Evolutionary conservation across 306 rosid species (phyloP), one percentile per base, ranked within the genome.

Genomic region (Casuarina glauca): DNA sequence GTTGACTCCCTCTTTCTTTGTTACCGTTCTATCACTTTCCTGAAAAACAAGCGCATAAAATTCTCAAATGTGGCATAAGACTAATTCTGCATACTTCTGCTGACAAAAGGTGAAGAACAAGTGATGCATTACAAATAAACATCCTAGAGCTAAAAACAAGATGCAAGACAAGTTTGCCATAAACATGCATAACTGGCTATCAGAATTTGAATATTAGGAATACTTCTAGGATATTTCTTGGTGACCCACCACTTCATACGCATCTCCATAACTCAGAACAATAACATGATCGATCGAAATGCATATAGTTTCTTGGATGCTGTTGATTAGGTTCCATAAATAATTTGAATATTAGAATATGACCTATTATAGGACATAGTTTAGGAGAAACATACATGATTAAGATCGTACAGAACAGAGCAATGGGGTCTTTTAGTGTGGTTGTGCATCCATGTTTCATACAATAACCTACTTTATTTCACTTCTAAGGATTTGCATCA

Each of bases 1-100:
- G 74, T 88, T 88, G 57, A 88, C 87, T 81, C 97, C 99, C 89
- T 95, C 99, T 84, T 91, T 93, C 80, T 95, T 93, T 45, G 93
- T 90, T 74, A 95, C 99, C 54, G 77, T 94, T 71, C 99, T 87
- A 73, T 91, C 87, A 54, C 90, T 73, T 75, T 96, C 99, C 99
- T 96, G 91, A 74, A 88, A 84, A 81, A 54, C 57, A 71, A 58
- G 61, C 69, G 69, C 10, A 72, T 75, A 66, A 87, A 69, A 72
- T 54, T 46, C 78, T 69, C 72, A 42, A 42, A 61, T 70, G 20
- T 51, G 45, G 63, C 58, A 38, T 48, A 45, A 51, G n/a, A 7
- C 6, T 66, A 11, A 6, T 41, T 39, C 3, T 42, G 42, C 42
- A 6, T 42, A 41, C 50, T 42, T 67, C 26, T 58, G 38, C 58